These are phyloP conservation scores for Trichoderma semiorbis DNA, from an alignment of 2,329 filamentous ascomycete species.

Conservation along the genomic window DNA sequence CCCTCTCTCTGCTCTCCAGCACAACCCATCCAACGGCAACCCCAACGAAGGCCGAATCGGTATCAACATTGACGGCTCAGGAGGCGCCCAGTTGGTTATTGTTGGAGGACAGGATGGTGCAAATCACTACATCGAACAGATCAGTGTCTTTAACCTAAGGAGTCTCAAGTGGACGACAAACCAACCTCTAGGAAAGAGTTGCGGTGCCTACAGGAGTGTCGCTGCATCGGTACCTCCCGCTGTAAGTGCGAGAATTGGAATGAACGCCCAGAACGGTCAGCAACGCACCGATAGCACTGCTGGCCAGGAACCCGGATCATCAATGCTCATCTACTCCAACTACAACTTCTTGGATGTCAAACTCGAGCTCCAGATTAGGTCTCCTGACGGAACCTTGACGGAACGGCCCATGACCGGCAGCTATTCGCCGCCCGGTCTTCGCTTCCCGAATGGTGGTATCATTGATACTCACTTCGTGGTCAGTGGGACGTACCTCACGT, in stretches of 20 bases:
- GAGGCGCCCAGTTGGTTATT: conserved; percentile 94
- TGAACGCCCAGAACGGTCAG: conserved; percentile 37
- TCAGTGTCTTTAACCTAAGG: conserved; percentile 94
- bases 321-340: conserved; percentile 97
- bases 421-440: conserved; percentile 84
- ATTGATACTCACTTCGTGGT: conserved; percentile 97
- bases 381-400: conserved; percentile 75
- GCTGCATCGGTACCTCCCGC: conserved; percentile 75
- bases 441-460: conserved; percentile 93
- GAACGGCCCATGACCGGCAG: conserved; percentile 87
- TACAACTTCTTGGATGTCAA: conserved; percentile 99
- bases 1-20: conserved; percentile 79
- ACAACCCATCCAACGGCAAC: conserved; percentile 79
- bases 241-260: conserved; percentile 64
- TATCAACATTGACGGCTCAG: conserved; percentile 82
- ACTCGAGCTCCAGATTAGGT: conserved; percentile 83
- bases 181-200: conserved; percentile 81
- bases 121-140: conserved; percentile 99
- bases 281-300: conserved; percentile 45
- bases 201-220: conserved; percentile 93
- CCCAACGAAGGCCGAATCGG: conserved; percentile 86
- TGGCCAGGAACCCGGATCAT: conserved; percentile 57
- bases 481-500: conserved; percentile 94
- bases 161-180: conserved; percentile 95
- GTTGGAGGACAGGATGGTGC: conserved; percentile 93